Evolutionary conservation across 805 yeast species (phyloP).

Genomic region (Candida chilensis): DNA sequence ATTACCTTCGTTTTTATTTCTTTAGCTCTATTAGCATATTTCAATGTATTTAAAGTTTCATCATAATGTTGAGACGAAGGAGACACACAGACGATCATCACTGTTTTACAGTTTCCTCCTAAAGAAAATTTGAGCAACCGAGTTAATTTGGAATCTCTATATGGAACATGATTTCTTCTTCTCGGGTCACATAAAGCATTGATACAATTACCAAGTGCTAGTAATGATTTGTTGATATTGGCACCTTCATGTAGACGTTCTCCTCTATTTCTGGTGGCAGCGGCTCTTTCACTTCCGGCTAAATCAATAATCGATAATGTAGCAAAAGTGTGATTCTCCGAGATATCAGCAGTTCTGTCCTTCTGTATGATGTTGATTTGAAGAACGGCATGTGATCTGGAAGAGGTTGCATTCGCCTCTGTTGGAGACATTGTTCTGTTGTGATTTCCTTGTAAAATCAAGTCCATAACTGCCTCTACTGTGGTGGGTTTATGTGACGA

Average conservation of each 20-base stretch:
- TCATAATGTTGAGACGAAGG: conserved; percentile 86
- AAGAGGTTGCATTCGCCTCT: conserved; percentile 83
- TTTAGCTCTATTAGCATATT: conserved; percentile 88
- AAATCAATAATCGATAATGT: conserved; percentile 83
- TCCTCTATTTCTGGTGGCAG: conserved; percentile 82
- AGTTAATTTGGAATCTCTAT: conserved; percentile 84
- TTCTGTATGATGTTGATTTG: conserved; percentile 66
- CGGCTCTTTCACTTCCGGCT: conserved; percentile 94
- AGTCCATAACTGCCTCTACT: conserved; percentile 71
- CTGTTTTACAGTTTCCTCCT: conserved; percentile 92
- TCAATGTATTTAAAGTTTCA: conserved; percentile 84
- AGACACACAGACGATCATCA: conserved; percentile 91
- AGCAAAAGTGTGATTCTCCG: conserved; percentile 64
- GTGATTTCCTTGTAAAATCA: conserved; percentile 61
- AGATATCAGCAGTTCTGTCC: conserved; percentile 50
- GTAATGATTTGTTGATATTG: conserved; percentile 76
- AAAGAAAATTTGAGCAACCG: conserved; percentile 79
- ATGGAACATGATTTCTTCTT: conserved; percentile 70
- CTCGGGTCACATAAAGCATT: conserved; percentile 79
- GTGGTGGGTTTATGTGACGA: conserved; percentile 51
- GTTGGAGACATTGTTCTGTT: conserved; percentile 83
- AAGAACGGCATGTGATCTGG: conserved; percentile 89
- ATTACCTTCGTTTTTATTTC: conserved; percentile 76
- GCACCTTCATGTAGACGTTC: conserved; percentile 84
- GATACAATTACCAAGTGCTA: conserved; percentile 91